Conservation (phyloP, 164 flowering plant genomes). For the Litsea cubeba region DNA sequence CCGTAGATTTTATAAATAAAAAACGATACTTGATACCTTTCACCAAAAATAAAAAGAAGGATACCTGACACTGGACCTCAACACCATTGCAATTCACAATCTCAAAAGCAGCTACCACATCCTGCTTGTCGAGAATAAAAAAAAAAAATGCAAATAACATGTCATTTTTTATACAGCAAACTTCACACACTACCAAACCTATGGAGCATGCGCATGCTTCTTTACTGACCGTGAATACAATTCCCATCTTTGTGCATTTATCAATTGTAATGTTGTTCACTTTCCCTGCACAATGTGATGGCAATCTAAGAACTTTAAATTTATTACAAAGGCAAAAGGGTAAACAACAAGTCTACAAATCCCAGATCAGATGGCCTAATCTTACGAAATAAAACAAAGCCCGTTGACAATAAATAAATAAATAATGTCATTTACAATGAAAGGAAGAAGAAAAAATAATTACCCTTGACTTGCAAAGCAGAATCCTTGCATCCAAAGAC, state of each 20-base stretch:
- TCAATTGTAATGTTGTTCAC: constrained; percentile 94
- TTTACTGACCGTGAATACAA: constrained; percentile 71
- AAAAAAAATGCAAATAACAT: not conserved
- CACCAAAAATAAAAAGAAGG: not conserved
- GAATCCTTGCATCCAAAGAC: constrained; percentile 94
- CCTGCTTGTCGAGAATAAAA: constrained; percentile 39
- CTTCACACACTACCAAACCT: not conserved
- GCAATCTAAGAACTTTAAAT: not conserved
- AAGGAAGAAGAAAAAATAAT: not conserved
- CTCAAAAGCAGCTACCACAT: constrained; percentile 97
- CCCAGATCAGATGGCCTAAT: not conserved
- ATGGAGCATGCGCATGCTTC: not conserved
- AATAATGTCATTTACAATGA: not conserved
- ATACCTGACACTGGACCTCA: constrained; percentile 97
- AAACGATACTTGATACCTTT: too few species aligned
- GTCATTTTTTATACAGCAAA: not conserved
- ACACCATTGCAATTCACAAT: constrained; percentile 87
- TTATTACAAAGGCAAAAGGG: not conserved
- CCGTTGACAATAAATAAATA: not conserved
- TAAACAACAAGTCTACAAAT: not conserved
- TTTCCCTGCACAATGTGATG: constrained; percentile 58
- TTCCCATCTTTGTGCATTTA: constrained; percentile 90
- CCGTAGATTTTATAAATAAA: too few species aligned
- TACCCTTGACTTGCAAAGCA: constrained; percentile 84
- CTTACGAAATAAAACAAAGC: not conserved